Conservation (phyloP, 2,329 filamentous ascomycete genomes). For the Talaromyces sp. region DNA sequence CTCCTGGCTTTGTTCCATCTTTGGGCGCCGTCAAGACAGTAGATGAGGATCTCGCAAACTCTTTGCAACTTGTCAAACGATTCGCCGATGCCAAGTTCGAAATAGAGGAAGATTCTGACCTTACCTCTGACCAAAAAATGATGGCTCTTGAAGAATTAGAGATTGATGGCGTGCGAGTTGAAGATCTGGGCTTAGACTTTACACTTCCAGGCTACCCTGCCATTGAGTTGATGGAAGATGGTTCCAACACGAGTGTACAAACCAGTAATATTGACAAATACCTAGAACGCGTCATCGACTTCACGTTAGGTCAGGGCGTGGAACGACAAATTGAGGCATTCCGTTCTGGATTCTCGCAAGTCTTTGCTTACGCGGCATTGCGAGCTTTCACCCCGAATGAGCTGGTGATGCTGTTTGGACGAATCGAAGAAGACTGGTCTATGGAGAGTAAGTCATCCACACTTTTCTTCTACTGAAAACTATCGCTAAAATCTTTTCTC, state of each 20-base stretch:
- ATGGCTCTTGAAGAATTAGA: conserved; percentile 65
- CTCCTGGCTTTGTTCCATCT: conserved; percentile 68
- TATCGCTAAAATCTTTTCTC: conserved; percentile 14
- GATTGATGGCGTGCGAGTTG: conserved; percentile 73
- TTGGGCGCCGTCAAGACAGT: conserved; percentile 86
- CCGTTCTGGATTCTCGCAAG: conserved; percentile 84
- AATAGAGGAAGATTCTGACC: conserved; percentile 67
- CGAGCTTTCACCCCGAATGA: conserved; percentile 94
- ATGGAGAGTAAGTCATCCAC: conserved; percentile 73
- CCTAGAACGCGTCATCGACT: conserved; percentile 83
- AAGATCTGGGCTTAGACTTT: conserved; percentile 89
- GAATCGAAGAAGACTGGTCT: conserved; percentile 92
- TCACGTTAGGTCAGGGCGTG: conserved; percentile 86
- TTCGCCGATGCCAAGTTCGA: conserved; percentile 79
- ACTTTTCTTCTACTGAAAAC: background rate
- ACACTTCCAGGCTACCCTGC: conserved; percentile 86
- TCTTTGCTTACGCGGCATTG: conserved; percentile 91
- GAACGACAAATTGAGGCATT: conserved; percentile 88
- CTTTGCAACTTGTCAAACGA: conserved; percentile 80
- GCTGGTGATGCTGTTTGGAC: conserved; percentile 89
- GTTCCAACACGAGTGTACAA: conserved; percentile 70
- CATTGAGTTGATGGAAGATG: conserved; percentile 76
- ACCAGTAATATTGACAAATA: conserved; percentile 91
- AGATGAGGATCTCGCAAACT: conserved; percentile 79
- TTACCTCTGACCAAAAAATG: conserved; percentile 68